phyloP scores from a whole-genome alignment of 345 rosid genomes.

The Crucihimalaya himalaica region DNA sequence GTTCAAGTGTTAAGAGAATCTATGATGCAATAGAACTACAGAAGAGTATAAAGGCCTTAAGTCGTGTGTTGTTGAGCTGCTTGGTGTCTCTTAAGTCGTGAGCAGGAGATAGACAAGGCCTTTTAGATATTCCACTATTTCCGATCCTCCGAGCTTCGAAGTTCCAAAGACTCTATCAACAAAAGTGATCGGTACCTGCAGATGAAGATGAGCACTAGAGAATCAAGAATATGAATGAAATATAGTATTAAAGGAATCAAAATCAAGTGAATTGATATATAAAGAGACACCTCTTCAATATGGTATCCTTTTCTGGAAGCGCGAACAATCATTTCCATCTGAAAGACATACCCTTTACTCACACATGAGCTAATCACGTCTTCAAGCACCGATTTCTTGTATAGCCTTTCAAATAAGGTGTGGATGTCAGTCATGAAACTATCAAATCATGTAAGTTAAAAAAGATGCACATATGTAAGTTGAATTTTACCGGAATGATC shows the following conservation, averaged over 20 bases:
- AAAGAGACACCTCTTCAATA: conserved; percentile 69
- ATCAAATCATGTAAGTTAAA: background rate
- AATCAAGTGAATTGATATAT: background rate
- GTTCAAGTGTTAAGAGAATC: conserved; percentile 14
- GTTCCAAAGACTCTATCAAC: conserved; percentile 94
- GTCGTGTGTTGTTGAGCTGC: conserved; percentile 6
- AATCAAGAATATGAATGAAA: background rate
- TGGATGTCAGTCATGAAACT: conserved; percentile 24
- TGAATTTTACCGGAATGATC: conserved; percentile 76
- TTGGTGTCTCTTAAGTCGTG: conserved; percentile 58
- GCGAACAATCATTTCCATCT: conserved; percentile 99
- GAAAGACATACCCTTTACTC: conserved; percentile 95
- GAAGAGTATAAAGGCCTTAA: background rate
- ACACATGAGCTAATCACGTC: conserved; percentile 79
- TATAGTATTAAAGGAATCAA: background rate
- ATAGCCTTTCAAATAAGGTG: conserved; percentile 55
- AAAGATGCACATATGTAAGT: background rate
- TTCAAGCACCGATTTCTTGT: conserved; percentile 81
- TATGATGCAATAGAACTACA: background rate
- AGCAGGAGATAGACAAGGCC: conserved; percentile 83
- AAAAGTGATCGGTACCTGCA: conserved; percentile 92
- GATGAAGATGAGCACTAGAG: conserved; percentile 22
- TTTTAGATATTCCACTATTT: conserved; percentile 90
- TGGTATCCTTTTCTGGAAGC: conserved; percentile 87
- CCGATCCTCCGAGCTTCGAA: conserved; percentile 98